Evolutionary conservation across 2,329 filamentous ascomycete species (phyloP).

Genomic region (Xylaria sp.): DNA sequence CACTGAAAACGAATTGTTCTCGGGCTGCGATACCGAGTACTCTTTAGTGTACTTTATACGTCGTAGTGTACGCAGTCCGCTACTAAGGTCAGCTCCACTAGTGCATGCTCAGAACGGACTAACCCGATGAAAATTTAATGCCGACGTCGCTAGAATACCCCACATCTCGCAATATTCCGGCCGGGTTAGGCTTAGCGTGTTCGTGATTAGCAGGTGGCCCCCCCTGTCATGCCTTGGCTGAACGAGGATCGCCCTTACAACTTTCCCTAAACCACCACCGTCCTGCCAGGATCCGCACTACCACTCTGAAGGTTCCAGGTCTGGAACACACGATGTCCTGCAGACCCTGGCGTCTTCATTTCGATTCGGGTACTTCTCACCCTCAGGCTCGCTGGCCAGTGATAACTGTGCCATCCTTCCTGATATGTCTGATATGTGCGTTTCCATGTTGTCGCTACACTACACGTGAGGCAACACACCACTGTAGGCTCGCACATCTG

Average conservation of each 20-base stretch:
- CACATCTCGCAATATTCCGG: slow-evolving; percentile 9
- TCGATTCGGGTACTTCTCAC: slow-evolving; percentile 25
- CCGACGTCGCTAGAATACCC: slow-evolving; percentile 12
- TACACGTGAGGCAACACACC: background rate
- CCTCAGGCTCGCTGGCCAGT: slow-evolving; percentile 4
- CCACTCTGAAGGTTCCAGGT: slow-evolving; percentile 27
- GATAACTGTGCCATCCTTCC: slow-evolving; percentile 12
- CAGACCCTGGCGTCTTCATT: slow-evolving; percentile 36
- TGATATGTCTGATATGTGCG: slow-evolving; percentile 3
- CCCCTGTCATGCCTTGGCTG: slow-evolving; percentile 27
- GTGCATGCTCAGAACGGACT: slow-evolving; percentile 11
- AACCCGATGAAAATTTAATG: slow-evolving; percentile 17
- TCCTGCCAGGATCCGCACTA: slow-evolving; percentile 27
- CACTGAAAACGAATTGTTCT: slow-evolving; percentile 1
- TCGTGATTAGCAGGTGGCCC: slow-evolving; percentile 25
- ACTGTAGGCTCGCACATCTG: background rate
- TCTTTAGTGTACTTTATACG: background rate
- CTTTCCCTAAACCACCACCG: slow-evolving; percentile 33
- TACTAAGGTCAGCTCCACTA: background rate
- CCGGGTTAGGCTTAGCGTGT: slow-evolving; percentile 22
- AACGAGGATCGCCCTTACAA: slow-evolving; percentile 27
- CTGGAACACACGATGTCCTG: slow-evolving; percentile 37
- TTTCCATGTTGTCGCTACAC: slow-evolving; percentile 1
- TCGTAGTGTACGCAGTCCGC: background rate
- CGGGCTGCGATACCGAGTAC: background rate